phyloP scores from a whole-genome alignment of 225 moss, liverwort and hornwort genomes.

The Lunularia cruciata region DNA sequence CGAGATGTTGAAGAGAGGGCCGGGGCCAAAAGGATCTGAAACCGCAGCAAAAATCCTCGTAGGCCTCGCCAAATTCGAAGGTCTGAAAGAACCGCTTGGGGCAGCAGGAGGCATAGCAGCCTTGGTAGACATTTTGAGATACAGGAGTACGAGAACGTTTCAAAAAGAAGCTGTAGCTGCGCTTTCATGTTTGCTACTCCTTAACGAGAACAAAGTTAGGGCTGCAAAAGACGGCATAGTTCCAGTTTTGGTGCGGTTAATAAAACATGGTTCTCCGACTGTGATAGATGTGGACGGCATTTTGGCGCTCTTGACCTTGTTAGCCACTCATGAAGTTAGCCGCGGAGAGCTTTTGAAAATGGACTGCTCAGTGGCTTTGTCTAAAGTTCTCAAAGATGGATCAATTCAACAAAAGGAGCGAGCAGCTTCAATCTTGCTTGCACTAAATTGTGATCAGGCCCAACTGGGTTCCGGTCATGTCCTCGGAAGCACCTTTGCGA shows the following conservation, averaged over 20 bases:
- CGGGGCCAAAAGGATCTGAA: conserved; percentile 14
- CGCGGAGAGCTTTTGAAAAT: not conserved
- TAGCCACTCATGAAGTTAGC: conserved; percentile 11
- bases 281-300: not conserved
- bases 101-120: conserved; percentile 18
- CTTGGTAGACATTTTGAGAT: conserved; percentile 15
- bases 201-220: conserved; percentile 1
- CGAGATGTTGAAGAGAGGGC: conserved; percentile 18
- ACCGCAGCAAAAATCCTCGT: conserved; percentile 24
- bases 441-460: not conserved
- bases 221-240: conserved; percentile 10
- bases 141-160: conserved; percentile 6
- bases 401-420: not conserved
- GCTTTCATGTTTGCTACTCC: not conserved
- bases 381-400: not conserved
- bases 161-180: conserved; percentile 22
- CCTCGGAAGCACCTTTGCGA: not conserved
- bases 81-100: conserved; percentile 9
- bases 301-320: conserved; percentile 3
- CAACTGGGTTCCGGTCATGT: not conserved
- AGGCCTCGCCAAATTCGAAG: conserved; percentile 10
- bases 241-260: conserved; percentile 4
- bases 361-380: not conserved
- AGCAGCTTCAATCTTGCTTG: conserved; percentile 2
- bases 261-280: not conserved